Conservation (phyloP, 176 grass and related monocot species). For the Triticum urartu region DNA sequence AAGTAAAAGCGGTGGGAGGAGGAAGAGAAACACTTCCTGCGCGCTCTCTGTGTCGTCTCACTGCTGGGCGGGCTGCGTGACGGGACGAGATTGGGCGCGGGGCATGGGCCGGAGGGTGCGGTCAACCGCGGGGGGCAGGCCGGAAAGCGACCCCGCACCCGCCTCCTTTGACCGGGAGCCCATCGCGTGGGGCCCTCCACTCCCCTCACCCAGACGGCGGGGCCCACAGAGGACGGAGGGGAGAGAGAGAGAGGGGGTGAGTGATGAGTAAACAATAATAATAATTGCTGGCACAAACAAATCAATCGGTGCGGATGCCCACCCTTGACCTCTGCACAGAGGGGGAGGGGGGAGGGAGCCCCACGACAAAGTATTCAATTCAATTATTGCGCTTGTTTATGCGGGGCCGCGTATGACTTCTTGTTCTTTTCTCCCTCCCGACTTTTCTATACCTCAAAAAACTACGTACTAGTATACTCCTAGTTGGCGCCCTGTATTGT, state of each 20-base stretch:
- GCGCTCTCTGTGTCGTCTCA: background rate
- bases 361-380: background rate
- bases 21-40: background rate
- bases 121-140: constrained; percentile 44
- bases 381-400: constrained; percentile 40
- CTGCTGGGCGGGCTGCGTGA: background rate
- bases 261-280: background rate
- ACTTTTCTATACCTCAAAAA: too few relatives aligned
- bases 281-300: background rate
- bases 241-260: background rate
- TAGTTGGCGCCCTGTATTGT: background rate
- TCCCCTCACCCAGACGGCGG: background rate
- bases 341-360: background rate
- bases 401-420: background rate
- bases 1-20: background rate
- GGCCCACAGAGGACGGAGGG: background rate
- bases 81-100: background rate
- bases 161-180: constrained; percentile 40
- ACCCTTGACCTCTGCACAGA: constrained; percentile 46
- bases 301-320: constrained; percentile 10
- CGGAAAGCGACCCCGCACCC: constrained; percentile 50
- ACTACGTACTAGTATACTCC: too few relatives aligned
- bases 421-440: background rate
- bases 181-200: background rate
- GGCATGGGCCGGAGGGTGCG: background rate